These are phyloP conservation scores for Cyanodermella asteris DNA, from an alignment of 2,329 filamentous ascomycete species.

Conservation along the genomic window DNA sequence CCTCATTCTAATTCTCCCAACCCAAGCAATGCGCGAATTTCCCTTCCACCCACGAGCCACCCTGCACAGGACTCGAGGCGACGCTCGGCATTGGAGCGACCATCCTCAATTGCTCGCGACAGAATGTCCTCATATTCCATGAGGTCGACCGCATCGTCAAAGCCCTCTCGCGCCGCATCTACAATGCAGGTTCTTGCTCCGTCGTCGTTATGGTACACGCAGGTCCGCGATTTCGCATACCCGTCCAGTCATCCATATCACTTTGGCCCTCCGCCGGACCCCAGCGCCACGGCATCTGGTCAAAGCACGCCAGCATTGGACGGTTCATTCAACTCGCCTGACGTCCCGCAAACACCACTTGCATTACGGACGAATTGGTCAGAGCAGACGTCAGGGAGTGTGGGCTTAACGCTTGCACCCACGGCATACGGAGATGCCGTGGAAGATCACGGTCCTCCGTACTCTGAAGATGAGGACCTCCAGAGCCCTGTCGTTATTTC, in stretches of 20 bases:
- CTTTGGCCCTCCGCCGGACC: constrained; percentile 71
- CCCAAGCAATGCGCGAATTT: no score
- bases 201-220: constrained; percentile 68
- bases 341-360: constrained; percentile 44
- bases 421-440: constrained; percentile 69
- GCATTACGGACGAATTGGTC: constrained; percentile 37
- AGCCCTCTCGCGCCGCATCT: constrained; percentile 58
- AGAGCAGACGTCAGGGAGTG: constrained; percentile 18
- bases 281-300: constrained; percentile 47
- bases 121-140: constrained; percentile 68
- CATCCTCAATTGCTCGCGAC: constrained; percentile 61
- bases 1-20: no score
- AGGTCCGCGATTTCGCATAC: constrained; percentile 93
- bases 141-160: constrained; percentile 32
- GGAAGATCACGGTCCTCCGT: constrained; percentile 85
- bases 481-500: constrained; percentile 74
- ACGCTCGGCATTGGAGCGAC: constrained; percentile 39
- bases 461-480: constrained; percentile 87
- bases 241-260: constrained; percentile 63
- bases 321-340: constrained; percentile 22
- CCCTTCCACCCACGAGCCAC: no score
- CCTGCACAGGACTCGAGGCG: no score
- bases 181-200: constrained; percentile 64
- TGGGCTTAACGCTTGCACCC: constrained; percentile 34
- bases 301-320: constrained; percentile 74